A percentile compares a stretch with the other conserved stretches of the same genome.
phyloP scores from a whole-genome alignment of 768 basidiomycete genomes.

The Sporobolomyces pararoseus region DNA sequence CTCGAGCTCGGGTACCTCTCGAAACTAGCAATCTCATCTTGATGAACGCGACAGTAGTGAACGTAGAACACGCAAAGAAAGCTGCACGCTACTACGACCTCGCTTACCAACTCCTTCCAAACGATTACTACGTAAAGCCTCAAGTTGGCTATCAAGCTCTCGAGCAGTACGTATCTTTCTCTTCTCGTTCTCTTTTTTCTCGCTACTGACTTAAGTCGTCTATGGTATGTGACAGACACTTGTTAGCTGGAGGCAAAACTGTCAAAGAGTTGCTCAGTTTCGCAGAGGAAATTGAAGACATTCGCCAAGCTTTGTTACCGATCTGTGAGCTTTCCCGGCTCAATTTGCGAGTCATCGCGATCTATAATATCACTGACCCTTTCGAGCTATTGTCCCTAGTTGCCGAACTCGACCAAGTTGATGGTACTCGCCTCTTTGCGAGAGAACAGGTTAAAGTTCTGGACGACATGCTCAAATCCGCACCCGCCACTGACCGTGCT shows the following conservation, averaged over 20 bases:
- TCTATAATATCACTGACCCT: neutral
- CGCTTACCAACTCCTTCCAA: neutral
- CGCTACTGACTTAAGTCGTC: neutral
- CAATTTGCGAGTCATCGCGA: neutral
- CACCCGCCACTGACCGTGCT: neutral
- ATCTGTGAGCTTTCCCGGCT: neutral
- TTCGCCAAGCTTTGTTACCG: neutral
- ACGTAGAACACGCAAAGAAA: neutral
- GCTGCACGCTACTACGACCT: neutral
- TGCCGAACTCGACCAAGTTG: neutral
- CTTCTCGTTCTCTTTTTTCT: neutral
- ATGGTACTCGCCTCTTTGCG: neutral
- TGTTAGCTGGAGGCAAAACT: neutral
- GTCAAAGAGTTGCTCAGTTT: neutral
- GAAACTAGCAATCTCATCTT: neutral
- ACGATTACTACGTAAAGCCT: slow-evolving; percentile 4
- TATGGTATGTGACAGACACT: neutral
- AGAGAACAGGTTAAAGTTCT: neutral
- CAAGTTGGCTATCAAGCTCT: neutral
- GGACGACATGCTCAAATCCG: neutral
- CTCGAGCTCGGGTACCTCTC: neutral
- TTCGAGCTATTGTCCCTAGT: neutral
- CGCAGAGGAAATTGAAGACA: neutral
- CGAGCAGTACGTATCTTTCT: neutral
- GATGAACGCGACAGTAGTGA: neutral